Base-by-base conservation (phyloP, 768 basidiomycete species). In the Tylopilus sp. region DNA sequence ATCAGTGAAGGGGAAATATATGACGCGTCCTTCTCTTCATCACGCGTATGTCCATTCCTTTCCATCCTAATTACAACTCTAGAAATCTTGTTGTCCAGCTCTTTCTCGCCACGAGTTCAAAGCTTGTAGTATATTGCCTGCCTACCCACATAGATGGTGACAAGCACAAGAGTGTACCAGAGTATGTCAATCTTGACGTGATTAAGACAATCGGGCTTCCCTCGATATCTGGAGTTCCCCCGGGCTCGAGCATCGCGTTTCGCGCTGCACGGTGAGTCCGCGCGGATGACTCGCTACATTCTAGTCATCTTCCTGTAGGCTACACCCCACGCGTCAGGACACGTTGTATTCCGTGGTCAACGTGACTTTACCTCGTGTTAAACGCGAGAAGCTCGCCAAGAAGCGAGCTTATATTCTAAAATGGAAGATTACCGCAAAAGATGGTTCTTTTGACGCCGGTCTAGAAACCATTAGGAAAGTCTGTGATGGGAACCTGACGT, bases 1-100 rank as follows among this genome's bases (percentile, higher is more conserved):
- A 74, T 84, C 40, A 75, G 82, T 16, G 80, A 81, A 13, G 86
- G 85, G 42, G 93, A 97, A 68, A 84, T 98, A 41, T 96, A 92
- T 54, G 94, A 96, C 62, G 84, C 82, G 17, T 79, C 90, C 8
- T 89, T 97, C 74, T 86, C 87, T 25, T 71, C 76, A 6, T 76
- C 78, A 12, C 81, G 77, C 21, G 90, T 90, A 63, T 53, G 76
- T 68, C 17, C 26, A 40, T 48, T 19, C 42, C 16, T 40, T 54
- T 29, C 34, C 19, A 8, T 25, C 22, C 17, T 12, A n/a, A 16
- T 16, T 14, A 7, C 34, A 29, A 36, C 33, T 43, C 50, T 44
- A 17, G 48, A 37, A 52, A 30, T 22, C 3, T 11, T 17, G 25
- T 52, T 25, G 22, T 37, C 30, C 53, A 92, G 89, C 68, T 92